phyloP scores from a whole-genome alignment of 2,329 filamentous ascomycete genomes.

The Hypoxylon sp. region DNA sequence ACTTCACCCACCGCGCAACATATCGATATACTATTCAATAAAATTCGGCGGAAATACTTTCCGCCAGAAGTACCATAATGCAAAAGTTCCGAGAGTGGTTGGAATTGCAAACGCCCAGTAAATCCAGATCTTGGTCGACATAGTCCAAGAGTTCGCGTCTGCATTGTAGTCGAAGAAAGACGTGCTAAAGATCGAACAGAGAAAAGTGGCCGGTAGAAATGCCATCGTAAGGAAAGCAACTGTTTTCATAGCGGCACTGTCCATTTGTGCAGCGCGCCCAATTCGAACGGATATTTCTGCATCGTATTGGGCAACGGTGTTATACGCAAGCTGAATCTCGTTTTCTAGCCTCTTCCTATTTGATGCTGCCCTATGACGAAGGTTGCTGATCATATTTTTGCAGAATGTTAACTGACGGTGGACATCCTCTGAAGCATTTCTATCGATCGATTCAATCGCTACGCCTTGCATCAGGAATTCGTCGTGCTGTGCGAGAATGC shows the following conservation, averaged over 20 bases:
- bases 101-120: constrained; percentile 53
- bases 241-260: constrained; percentile 67
- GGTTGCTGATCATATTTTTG: constrained; percentile 30
- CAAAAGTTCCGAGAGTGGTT: constrained; percentile 19
- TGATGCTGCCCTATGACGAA: constrained; percentile 56
- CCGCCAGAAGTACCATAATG: neutral
- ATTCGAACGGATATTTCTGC: constrained; percentile 58
- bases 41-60: neutral
- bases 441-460: neutral
- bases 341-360: constrained; percentile 65
- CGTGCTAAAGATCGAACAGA: constrained; percentile 64
- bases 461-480: constrained; percentile 1
- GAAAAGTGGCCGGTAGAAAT: constrained; percentile 67
- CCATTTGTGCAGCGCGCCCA: constrained; percentile 58
- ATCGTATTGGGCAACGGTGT: constrained; percentile 61
- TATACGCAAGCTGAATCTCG: constrained; percentile 68
- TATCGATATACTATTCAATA: neutral
- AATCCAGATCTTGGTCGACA: constrained; percentile 53
- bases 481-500: constrained; percentile 45
- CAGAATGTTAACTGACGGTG: neutral
- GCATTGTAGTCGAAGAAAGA: constrained; percentile 58
- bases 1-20: neutral
- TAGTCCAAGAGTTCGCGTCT: constrained; percentile 39
- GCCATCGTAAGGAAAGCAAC: constrained; percentile 64
- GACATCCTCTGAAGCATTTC: neutral